A percentile compares a stretch with the other conserved stretches of the same genome.
Evolutionary conservation across 2,329 filamentous ascomycete species (phyloP).

Genomic region (Aphanocladium album): DNA sequence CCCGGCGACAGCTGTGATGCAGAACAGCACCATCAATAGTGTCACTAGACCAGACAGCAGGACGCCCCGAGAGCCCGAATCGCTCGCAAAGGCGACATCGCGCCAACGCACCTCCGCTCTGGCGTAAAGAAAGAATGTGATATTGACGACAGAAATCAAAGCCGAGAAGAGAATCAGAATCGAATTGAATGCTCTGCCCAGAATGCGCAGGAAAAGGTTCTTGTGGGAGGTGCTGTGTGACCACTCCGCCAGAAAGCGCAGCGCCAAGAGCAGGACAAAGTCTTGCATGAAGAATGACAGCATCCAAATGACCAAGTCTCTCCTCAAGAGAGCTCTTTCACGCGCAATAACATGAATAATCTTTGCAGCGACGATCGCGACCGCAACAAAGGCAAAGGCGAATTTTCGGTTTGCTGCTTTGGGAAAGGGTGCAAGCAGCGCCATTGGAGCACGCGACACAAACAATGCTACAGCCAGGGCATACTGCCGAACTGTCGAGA

Average conservation of each 20-base stretch:
- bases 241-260: conserved; percentile 5
- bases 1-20: conserved; percentile 17
- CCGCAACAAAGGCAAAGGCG: conserved; percentile 11
- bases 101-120: conserved; percentile 26
- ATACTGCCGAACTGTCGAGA: not conserved
- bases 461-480: not conserved
- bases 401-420: conserved; percentile 6
- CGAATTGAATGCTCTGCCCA: not conserved
- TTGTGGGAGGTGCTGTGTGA: not conserved
- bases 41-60: conserved; percentile 23
- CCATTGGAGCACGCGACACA: conserved; percentile 1
- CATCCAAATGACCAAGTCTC: conserved; percentile 12
- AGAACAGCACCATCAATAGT: conserved; percentile 11
- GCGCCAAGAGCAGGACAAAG: conserved; percentile 6
- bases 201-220: not conserved
- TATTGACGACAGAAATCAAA: conserved; percentile 14
- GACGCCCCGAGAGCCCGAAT: conserved; percentile 21
- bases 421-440: not conserved
- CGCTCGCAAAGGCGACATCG: conserved; percentile 22
- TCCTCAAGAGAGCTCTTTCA: conserved; percentile 1
- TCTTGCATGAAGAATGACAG: conserved; percentile 11
- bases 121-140: conserved; percentile 28
- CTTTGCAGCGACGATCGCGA: conserved; percentile 11
- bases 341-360: conserved; percentile 8
- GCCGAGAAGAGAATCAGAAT: not conserved